Evolutionary conservation across 257 asterid genomes (phyloP), one percentile per base, ranked within the genome.

Genomic region (Nicotiana knightiana): DNA sequence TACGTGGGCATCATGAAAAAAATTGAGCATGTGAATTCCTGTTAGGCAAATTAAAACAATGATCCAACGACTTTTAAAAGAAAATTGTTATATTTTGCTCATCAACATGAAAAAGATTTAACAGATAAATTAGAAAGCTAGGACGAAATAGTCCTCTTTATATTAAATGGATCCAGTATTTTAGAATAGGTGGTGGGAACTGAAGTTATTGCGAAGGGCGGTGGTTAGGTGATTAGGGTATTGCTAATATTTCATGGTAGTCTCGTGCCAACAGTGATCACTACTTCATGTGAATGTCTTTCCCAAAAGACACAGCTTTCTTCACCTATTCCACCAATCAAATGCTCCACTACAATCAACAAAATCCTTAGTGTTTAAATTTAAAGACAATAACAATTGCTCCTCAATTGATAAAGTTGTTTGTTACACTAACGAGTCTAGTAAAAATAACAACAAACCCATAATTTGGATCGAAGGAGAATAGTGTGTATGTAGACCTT

Each of bases 261-360:
- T 59, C 75, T 64, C 82, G 73, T 79, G 82, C 82, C 28, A 61
- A 10, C 43, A 62, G 17, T 61, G 18, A 61, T 79, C 61, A 30
- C 13, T 15, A 51, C 57, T 77, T 57, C 35, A 7, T 1, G 0
- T 65, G 5, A 1, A 65, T 64, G 24, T 26, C 1, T 76, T 39
- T 39, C 9, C 48, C 48, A 6, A 39, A 39, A 39, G 51, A 43
- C 11, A 8, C 0, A 43, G 51, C 76, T 53, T 89, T 80, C 91
- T 85, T 78, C 89, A 83, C 46, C 33, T 28, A 3, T 26, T 9
- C 67, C 28, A 63, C 68, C 68, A 63, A 63, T 63, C 10, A 63
- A 63, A 63, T 21, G 33, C 26, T 6, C 68, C 33, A 3, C 26
- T n/a, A n/a, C 6, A 2, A 18, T 63, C 2, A 26, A 67, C 6